Conservation (phyloP, 2,329 filamentous ascomycete genomes). For the Aspergillus sp. region DNA sequence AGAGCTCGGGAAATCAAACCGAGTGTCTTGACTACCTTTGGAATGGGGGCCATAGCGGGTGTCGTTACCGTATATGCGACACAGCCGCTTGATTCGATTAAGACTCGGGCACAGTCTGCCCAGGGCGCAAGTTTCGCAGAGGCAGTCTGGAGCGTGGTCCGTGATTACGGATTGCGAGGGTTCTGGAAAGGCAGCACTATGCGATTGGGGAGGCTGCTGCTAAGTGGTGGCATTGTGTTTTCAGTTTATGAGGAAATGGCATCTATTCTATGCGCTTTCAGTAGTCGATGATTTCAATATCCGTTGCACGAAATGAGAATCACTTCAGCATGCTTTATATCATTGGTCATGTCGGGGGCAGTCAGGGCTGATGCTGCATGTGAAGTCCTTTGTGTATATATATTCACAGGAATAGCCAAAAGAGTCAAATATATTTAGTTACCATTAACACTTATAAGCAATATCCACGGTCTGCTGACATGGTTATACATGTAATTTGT, state of each 20-base stretch:
- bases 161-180: slow-evolving; percentile 52
- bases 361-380: no score
- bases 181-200: slow-evolving; percentile 65
- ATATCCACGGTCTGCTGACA: no score
- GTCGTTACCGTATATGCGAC: slow-evolving; percentile 41
- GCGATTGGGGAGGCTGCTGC: slow-evolving; percentile 56
- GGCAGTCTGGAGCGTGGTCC: slow-evolving; percentile 48
- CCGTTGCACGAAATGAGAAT: no score
- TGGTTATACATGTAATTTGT: no score
- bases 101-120: slow-evolving; percentile 57
- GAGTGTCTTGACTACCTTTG: slow-evolving; percentile 52
- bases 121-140: slow-evolving; percentile 52
- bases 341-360: no score
- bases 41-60: slow-evolving; percentile 55
- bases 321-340: no score
- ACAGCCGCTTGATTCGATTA: slow-evolving; percentile 30
- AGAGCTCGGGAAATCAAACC: slow-evolving; percentile 42
- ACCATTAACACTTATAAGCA: no score
- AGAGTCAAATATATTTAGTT: no score
- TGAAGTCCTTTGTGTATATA: no score
- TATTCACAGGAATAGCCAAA: no score
- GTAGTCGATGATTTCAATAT: no score
- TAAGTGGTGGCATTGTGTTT: slow-evolving; percentile 62
- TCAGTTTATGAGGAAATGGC: slow-evolving; percentile 54
- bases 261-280: no score